Evolutionary conservation across 2,329 filamentous ascomycete species (phyloP).

Genomic region (Uncinocarpus reesii): DNA sequence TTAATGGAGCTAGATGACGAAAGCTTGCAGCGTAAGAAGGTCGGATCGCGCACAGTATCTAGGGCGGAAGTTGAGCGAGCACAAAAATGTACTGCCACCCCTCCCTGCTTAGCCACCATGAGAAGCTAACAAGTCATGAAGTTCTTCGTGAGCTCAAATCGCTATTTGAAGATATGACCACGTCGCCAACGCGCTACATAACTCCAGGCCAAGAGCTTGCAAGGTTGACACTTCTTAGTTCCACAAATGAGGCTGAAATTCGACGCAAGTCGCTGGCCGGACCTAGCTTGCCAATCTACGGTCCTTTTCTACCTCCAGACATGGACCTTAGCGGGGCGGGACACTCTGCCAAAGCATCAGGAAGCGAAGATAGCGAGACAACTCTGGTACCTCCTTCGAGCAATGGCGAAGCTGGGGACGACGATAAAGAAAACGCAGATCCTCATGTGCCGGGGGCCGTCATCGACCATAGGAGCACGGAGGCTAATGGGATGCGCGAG

Average conservation of each 20-base stretch:
- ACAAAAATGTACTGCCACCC: slow-evolving; percentile 54
- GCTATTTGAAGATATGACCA: slow-evolving; percentile 62
- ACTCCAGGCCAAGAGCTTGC: slow-evolving; percentile 67
- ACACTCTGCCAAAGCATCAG: slow-evolving; percentile 20
- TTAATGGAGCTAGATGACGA: slow-evolving; percentile 58
- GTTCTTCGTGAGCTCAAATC: slow-evolving; percentile 63
- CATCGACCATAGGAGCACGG: not conserved
- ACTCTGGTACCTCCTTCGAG: not conserved
- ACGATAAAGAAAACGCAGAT: slow-evolving; percentile 3
- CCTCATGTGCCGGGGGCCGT: not conserved
- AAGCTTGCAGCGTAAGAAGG: slow-evolving; percentile 54
- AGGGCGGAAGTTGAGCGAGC: slow-evolving; percentile 49
- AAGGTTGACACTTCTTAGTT: slow-evolving; percentile 61
- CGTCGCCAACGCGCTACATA: slow-evolving; percentile 51
- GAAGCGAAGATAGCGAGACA: not conserved
- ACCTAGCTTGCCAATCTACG: slow-evolving; percentile 36
- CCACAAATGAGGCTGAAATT: slow-evolving; percentile 45
- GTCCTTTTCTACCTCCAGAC: slow-evolving; percentile 35
- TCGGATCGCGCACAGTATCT: slow-evolving; percentile 62
- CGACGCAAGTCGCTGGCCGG: slow-evolving; percentile 35
- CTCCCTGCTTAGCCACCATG: not conserved
- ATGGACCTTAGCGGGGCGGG: slow-evolving; percentile 15
- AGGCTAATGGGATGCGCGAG: not conserved
- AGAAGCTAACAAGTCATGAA: slow-evolving; percentile 26
- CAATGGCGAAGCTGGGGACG: not conserved